phyloP scores from a whole-genome alignment of 2,329 filamentous ascomycete genomes.

The Colletotrichum eleusines region DNA sequence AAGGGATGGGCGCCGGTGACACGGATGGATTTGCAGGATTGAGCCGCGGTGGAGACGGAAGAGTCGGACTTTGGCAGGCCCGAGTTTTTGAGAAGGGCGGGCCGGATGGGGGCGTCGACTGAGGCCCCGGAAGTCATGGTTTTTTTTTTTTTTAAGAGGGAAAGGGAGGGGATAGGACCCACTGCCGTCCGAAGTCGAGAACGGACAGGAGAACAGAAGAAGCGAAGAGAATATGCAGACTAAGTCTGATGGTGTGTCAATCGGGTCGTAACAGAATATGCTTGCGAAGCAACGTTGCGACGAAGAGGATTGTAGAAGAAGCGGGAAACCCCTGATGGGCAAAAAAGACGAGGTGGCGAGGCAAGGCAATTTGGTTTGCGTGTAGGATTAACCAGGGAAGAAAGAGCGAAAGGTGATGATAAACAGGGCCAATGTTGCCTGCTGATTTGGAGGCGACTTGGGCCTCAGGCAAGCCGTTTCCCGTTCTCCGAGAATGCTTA shows the following conservation, averaged over 20 bases:
- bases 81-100: slow-evolving; percentile 37
- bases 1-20: slow-evolving; percentile 56
- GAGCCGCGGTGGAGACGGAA: slow-evolving; percentile 48
- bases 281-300: slow-evolving; percentile 2
- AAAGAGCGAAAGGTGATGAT: slow-evolving; percentile 15
- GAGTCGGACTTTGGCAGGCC: slow-evolving; percentile 54
- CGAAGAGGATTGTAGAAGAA: neutral
- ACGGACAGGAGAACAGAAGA: neutral
- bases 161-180: slow-evolving; percentile 16
- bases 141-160: neutral
- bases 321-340: too few relatives aligned
- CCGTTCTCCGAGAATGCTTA: neutral
- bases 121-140: slow-evolving; percentile 35
- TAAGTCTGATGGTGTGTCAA: slow-evolving; percentile 15
- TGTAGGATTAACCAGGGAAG: neutral
- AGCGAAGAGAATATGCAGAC: neutral
- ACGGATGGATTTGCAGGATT: slow-evolving; percentile 51
- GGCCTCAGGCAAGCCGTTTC: neutral
- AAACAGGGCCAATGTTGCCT: slow-evolving; percentile 8
- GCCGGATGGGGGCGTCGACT: slow-evolving; percentile 40
- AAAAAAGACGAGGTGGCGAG: neutral
- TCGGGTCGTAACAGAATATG: neutral
- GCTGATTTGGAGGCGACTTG: neutral
- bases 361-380: neutral
- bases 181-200: slow-evolving; percentile 18